Conservation (phyloP, 1,284 basidiomycete genomes). For the Amylostereum chailletii region DNA sequence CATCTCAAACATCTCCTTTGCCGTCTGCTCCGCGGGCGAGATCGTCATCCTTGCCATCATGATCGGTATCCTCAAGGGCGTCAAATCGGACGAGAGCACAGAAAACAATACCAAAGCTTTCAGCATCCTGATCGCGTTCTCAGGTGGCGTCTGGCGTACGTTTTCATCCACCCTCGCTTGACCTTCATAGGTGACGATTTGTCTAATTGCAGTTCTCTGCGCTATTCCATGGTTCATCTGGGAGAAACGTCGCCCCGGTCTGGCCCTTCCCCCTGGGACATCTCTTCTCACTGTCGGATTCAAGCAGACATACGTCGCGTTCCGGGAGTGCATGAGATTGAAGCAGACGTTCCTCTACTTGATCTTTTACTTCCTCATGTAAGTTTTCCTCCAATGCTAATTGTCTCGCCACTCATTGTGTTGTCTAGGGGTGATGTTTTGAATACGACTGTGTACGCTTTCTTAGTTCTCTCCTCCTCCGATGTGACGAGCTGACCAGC, state of each 20-base stretch:
- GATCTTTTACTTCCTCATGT: conserved; percentile 73
- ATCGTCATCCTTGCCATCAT: conserved; percentile 66
- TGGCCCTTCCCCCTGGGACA: conserved; percentile 53
- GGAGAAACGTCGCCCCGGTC: conserved; percentile 61
- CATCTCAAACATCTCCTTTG: conserved; percentile 75
- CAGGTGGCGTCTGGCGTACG: conserved; percentile 69
- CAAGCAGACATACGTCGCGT: conserved; percentile 59
- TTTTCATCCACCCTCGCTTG: conserved; percentile 11
- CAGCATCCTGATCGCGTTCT: conserved; percentile 67
- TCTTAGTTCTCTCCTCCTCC: not conserved
- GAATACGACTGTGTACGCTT: conserved; percentile 62
- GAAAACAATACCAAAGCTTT: conserved; percentile 76
- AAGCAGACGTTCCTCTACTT: conserved; percentile 75
- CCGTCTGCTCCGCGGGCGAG: conserved; percentile 65
- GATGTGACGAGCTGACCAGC: not conserved
- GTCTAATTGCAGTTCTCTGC: conserved; percentile 42
- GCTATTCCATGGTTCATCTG: conserved; percentile 73
- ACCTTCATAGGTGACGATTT: conserved; percentile 3
- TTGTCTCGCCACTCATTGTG: not conserved
- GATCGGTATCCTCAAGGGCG: conserved; percentile 67
- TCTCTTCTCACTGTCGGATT: conserved; percentile 64
- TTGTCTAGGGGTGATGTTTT: conserved; percentile 55
- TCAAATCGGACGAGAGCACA: conserved; percentile 53
- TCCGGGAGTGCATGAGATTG: conserved; percentile 57
- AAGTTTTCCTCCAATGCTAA: conserved; percentile 12